Base-by-base conservation (phyloP, 306 rosid genomes). In the Cucumis hystrix region DNA sequence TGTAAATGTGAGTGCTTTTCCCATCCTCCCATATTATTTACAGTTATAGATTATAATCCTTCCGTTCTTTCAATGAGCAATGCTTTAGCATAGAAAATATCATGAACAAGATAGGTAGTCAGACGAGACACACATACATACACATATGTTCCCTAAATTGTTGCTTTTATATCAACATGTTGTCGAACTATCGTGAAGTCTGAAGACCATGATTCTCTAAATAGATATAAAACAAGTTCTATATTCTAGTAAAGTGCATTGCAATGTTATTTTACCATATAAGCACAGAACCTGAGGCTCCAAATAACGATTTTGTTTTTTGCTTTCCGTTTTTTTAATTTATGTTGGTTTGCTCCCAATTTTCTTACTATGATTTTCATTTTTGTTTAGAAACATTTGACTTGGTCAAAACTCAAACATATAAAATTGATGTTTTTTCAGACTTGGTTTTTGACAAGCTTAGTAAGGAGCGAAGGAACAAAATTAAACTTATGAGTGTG, bases 1-100 rank as follows among this genome's bases (percentile, higher is more conserved):
- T 71, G 76, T 71, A 71, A 71, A 71, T 71, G 76, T 71, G 40
- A 71, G 76, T 71, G 5, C 76, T 25, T 25, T 23, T 25, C 9
- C 12, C 0, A 71, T 49, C 21, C 33, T 71, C 12, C 49, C 12
- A 6, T 45, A 45, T 70, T 21, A 21, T 6, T 12, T 70, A 23
- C 17, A 8, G 40, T 23, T 47, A 23, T 25, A 49, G 7, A 49
- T 49, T 23, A 71, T 15, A 25, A 23, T 49, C 59, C 72, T 66
- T 66, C 73, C 23, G 14, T 49, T 25, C 16, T 47, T 25, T 71
- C 3, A 41, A 14, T 71, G 33, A 49, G 25, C 75, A 47, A 7
- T 71, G 59, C 40, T 49, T 35, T 23, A 71, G 12, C 14, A 25
- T 20, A 37, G 74, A 69, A 45, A 69, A 20, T 45, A 69, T 45